Percentiles rank a stretch among this genome's conserved stretches.
Evolutionary conservation across 1,139 yeast genomes (phyloP).

Genomic region (Candida albicans): DNA sequence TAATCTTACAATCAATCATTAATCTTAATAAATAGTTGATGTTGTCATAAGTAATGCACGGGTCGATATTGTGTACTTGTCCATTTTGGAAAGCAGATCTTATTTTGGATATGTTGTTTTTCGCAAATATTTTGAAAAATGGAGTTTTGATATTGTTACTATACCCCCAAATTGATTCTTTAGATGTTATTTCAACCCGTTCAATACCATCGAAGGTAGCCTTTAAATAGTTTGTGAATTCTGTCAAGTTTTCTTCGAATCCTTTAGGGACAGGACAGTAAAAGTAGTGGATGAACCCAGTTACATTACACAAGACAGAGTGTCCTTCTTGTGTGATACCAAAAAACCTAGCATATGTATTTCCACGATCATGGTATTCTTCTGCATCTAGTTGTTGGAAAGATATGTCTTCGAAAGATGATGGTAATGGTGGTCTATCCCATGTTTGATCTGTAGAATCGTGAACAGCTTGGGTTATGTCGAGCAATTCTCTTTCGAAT

Average conservation of each 20-base stretch:
- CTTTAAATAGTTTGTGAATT: constrained; percentile 50
- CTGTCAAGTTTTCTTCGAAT: constrained; percentile 54
- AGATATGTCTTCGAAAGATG: constrained; percentile 53
- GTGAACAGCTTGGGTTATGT: constrained; percentile 51
- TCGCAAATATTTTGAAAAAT: constrained; percentile 70
- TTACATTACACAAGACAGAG: constrained; percentile 85
- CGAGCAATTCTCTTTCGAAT: constrained; percentile 63
- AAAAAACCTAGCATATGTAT: constrained; percentile 74
- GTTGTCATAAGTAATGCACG: constrained; percentile 82
- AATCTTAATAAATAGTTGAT: constrained; percentile 80
- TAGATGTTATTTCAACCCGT: constrained; percentile 61
- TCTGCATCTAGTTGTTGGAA: constrained; percentile 97
- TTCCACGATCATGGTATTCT: constrained; percentile 62
- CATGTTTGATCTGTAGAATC: constrained; percentile 50
- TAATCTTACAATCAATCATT: constrained; percentile 88
- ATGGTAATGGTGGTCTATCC: constrained; percentile 59
- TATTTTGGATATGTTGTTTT: constrained; percentile 67
- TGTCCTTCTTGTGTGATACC: constrained; percentile 89
- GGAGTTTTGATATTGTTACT: constrained; percentile 77
- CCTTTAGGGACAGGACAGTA: constrained; percentile 91
- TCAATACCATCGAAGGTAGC: constrained; percentile 57
- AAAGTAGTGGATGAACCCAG: constrained; percentile 86
- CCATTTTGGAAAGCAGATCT: constrained; percentile 86
- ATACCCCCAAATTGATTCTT: constrained; percentile 94
- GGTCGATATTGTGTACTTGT: constrained; percentile 61